Evolutionary conservation across 176 grass and related monocot species (phyloP).

Genomic region (Dactylis glomerata): DNA sequence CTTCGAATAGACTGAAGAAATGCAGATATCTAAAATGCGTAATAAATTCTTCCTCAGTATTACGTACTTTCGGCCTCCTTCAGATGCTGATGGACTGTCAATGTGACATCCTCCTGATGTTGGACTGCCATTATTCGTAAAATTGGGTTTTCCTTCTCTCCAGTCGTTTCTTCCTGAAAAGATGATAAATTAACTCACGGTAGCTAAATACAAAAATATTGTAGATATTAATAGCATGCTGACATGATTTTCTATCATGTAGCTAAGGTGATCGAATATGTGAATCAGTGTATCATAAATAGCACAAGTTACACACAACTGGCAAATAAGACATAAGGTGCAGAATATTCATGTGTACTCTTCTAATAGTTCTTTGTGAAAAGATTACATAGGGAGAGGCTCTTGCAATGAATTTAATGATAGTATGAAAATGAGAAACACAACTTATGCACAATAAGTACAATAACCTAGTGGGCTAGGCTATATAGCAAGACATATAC

Average conservation of each 20-base stretch:
- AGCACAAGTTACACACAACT: background rate
- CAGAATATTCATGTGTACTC: background rate
- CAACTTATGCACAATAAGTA: background rate
- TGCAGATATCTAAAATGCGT: background rate
- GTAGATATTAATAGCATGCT: background rate
- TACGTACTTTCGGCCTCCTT: slow-evolving; percentile 43
- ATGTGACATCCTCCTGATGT: background rate
- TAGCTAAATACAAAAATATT: background rate
- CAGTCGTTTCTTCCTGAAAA: slow-evolving; percentile 48
- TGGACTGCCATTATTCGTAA: slow-evolving; percentile 14
- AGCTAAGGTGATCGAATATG: slow-evolving; percentile 9
- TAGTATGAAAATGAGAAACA: background rate
- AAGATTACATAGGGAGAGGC: background rate
- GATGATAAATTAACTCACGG: background rate
- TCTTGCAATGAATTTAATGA: background rate
- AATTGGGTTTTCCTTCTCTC: slow-evolving; percentile 42
- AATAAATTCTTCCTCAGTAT: background rate
- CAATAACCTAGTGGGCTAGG: background rate
- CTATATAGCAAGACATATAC: background rate
- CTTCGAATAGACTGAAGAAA: background rate
- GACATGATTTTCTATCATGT: background rate
- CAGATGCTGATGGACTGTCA: slow-evolving; percentile 29
- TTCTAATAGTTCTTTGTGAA: background rate
- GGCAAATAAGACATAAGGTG: background rate
- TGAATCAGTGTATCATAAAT: background rate